Evolutionary conservation across 2,329 filamentous ascomycete species (phyloP).

Genomic region (Meredithiella fracta): DNA sequence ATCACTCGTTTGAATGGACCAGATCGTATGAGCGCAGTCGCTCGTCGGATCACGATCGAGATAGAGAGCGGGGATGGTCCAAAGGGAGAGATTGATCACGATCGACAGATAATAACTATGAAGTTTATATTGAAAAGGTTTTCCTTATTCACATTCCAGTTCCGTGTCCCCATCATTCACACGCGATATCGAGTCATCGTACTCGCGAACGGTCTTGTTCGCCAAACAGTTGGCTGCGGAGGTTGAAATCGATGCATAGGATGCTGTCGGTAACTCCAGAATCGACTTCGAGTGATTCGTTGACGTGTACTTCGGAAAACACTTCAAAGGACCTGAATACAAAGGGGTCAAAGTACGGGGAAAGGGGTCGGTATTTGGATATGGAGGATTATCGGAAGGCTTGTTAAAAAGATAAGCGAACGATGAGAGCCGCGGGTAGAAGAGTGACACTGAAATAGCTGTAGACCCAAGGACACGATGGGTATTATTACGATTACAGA

Average conservation of each 20-base stretch:
- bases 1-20: not conserved
- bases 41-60: not conserved
- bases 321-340: not conserved
- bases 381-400: not conserved
- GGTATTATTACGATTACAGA: not conserved
- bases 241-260: not conserved
- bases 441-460: not conserved
- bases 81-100: not conserved
- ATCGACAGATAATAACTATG: not conserved
- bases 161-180: not conserved
- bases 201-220: not conserved
- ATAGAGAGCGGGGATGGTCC: not conserved
- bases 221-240: not conserved
- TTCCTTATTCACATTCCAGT: not conserved
- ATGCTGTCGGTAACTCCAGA: not conserved
- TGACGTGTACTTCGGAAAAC: not conserved
- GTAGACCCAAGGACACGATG: not conserved
- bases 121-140: constrained; percentile 1
- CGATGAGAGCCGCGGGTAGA: not conserved
- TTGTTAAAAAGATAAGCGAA: too few relatives aligned
- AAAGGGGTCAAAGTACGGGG: not conserved
- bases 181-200: not conserved
- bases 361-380: not conserved
- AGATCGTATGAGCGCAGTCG: not conserved
- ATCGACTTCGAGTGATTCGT: not conserved